Conservation (phyloP, 176 grass and related monocot species). For the Puya raimondii region DNA sequence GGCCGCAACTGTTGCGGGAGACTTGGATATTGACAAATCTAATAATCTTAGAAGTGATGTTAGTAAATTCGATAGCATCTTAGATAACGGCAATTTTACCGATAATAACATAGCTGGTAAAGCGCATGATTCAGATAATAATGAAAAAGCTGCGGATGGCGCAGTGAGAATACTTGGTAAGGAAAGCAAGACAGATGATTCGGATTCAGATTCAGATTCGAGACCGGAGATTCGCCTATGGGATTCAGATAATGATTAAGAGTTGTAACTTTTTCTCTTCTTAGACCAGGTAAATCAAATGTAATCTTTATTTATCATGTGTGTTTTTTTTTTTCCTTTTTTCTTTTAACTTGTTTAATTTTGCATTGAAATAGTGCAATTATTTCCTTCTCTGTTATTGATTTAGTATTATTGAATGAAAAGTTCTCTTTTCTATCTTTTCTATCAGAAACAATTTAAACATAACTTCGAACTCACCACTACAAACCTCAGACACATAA, state of each 20-base stretch:
- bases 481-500: no score
- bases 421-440: no score
- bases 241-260: no score
- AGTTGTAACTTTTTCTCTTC: no score
- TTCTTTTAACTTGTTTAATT: not conserved
- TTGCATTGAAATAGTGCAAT: not conserved
- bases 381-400: no score
- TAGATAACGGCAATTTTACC: not conserved
- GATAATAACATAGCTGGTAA: constrained; percentile 18
- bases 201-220: constrained; percentile 40
- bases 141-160: constrained; percentile 8
- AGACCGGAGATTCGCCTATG: no score
- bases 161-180: constrained; percentile 1
- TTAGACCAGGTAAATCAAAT: no score
- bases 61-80: constrained; percentile 4
- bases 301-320: no score
- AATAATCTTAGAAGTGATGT: constrained; percentile 10
- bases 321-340: no score
- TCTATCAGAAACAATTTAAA: no score
- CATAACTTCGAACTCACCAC: no score
- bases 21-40: not conserved
- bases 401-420: no score
- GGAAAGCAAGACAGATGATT: constrained; percentile 42
- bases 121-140: not conserved
- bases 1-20: constrained; percentile 1